Percentiles rank a stretch among this genome's conserved stretches.
phyloP scores from a whole-genome alignment of 2,329 filamentous ascomycete species.

The Byssoonygena ceratinophila region DNA sequence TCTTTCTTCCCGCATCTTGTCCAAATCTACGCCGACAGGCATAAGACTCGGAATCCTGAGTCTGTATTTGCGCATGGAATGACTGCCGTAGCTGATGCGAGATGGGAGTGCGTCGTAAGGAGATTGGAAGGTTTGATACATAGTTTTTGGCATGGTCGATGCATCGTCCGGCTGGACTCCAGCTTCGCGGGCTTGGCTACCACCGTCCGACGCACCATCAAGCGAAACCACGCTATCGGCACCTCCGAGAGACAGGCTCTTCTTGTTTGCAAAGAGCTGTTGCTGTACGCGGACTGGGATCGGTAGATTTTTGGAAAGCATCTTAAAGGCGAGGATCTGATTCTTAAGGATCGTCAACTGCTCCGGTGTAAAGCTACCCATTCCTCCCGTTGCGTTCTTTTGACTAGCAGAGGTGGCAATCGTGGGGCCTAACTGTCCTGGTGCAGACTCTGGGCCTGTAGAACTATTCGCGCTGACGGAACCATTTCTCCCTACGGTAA shows the following conservation, averaged over 20 bases:
- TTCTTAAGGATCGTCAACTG: slow-evolving; percentile 69
- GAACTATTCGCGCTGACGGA: slow-evolving; percentile 26
- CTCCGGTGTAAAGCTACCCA: slow-evolving; percentile 60
- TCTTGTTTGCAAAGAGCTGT: slow-evolving; percentile 59
- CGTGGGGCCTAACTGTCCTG: slow-evolving; percentile 19
- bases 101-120: slow-evolving; percentile 52
- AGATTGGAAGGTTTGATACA: slow-evolving; percentile 63
- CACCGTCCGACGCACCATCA: slow-evolving; percentile 32
- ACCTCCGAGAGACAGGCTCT: slow-evolving; percentile 24
- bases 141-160: slow-evolving; percentile 27
- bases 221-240: slow-evolving; percentile 27
- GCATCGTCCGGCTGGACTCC: slow-evolving; percentile 18
- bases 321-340: slow-evolving; percentile 86
- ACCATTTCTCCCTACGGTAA: slow-evolving; percentile 27
- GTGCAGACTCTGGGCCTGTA: slow-evolving; percentile 18
- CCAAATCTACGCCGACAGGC: slow-evolving; percentile 77
- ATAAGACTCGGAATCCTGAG: slow-evolving; percentile 78
- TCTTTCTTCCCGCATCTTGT: slow-evolving; percentile 73
- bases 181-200: slow-evolving; percentile 23
- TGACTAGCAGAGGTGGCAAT: slow-evolving; percentile 18
- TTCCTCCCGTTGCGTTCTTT: slow-evolving; percentile 25
- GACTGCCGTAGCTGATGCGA: slow-evolving; percentile 67
- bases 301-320: slow-evolving; percentile 75
- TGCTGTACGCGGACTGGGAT: slow-evolving; percentile 71
- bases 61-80: slow-evolving; percentile 63